Evolutionary conservation across 192 early-diverging fungal species (phyloP).

Genomic region (Cetraspora pellucida): DNA sequence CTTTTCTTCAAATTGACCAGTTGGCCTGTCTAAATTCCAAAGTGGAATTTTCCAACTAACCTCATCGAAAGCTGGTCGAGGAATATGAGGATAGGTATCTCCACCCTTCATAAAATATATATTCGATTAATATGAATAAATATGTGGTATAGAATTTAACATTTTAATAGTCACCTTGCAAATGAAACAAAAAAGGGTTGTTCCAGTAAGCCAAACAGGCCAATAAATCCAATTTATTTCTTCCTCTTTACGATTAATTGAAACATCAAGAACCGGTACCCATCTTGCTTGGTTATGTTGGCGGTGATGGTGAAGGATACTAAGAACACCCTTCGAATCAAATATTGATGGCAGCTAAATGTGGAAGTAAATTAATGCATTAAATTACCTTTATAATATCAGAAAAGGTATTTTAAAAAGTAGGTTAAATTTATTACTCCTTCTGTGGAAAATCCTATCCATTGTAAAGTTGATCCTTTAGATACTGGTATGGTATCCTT

Average conservation of each 20-base stretch:
- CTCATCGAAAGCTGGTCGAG: slow-evolving; percentile 70
- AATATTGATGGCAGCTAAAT: slow-evolving; percentile 69
- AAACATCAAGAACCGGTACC: slow-evolving; percentile 82
- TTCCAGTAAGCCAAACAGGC: slow-evolving; percentile 80
- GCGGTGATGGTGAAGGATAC: slow-evolving; percentile 70
- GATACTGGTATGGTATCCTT: slow-evolving; percentile 67
- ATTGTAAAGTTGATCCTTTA: slow-evolving; percentile 61
- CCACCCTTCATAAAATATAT: slow-evolving; percentile 43
- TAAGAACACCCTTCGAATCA: slow-evolving; percentile 79
- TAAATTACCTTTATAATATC: slow-evolving; percentile 10
- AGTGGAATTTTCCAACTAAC: slow-evolving; percentile 70
- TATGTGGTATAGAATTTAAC: neutral
- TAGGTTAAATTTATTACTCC: slow-evolving; percentile 48
- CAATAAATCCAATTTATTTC: slow-evolving; percentile 64
- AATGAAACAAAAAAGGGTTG: slow-evolving; percentile 70
- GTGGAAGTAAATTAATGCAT: slow-evolving; percentile 4
- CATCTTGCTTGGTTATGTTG: slow-evolving; percentile 68
- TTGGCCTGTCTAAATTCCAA: slow-evolving; percentile 52
- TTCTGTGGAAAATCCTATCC: slow-evolving; percentile 86
- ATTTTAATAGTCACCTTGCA: slow-evolving; percentile 54
- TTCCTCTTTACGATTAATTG: slow-evolving; percentile 10
- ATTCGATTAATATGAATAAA: neutral
- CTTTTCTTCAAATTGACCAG: slow-evolving; percentile 44
- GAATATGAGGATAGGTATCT: slow-evolving; percentile 65
- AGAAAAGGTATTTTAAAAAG: neutral